A percentile compares a stretch with the other conserved stretches of the same genome.
Conservation (phyloP, 2,329 filamentous ascomycete species). For the Alternaria rosae region DNA sequence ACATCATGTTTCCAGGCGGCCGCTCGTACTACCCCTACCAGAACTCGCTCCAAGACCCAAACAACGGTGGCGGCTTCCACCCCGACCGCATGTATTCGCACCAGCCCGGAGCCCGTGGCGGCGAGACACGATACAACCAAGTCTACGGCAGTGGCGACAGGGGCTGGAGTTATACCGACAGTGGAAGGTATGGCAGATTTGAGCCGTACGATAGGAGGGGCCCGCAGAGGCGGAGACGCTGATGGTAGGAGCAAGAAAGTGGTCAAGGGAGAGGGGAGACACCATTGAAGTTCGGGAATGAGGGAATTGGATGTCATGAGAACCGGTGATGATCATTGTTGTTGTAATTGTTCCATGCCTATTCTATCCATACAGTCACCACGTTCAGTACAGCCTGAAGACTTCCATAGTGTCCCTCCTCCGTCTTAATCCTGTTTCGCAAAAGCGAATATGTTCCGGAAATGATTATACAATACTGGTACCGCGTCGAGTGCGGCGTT, state of each 20-base stretch:
- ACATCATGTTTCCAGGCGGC: conserved; percentile 4
- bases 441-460: conserved; percentile 17
- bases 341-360: neutral
- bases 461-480: conserved; percentile 8
- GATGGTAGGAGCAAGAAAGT: neutral
- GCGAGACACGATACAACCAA: conserved; percentile 2
- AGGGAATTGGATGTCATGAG: neutral
- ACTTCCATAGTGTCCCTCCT: neutral
- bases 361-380: neutral
- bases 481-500: conserved; percentile 4
- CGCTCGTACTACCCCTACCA: conserved; percentile 1
- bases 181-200: conserved; percentile 4
- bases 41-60: neutral
- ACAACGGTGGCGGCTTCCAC: neutral
- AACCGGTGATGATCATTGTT: neutral
- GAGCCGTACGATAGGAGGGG: conserved; percentile 7
- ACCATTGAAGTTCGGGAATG: neutral
- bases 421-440: conserved; percentile 8
- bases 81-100: conserved; percentile 12
- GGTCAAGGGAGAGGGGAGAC: neutral
- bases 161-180: conserved; percentile 6
- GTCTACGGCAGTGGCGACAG: neutral
- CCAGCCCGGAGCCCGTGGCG: neutral
- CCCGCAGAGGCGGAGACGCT: neutral
- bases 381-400: neutral